A percentile compares a stretch with the other conserved stretches of the same genome.
phyloP scores from a whole-genome alignment of 2,329 filamentous ascomycete genomes.

The Ophiostoma piceae region DNA sequence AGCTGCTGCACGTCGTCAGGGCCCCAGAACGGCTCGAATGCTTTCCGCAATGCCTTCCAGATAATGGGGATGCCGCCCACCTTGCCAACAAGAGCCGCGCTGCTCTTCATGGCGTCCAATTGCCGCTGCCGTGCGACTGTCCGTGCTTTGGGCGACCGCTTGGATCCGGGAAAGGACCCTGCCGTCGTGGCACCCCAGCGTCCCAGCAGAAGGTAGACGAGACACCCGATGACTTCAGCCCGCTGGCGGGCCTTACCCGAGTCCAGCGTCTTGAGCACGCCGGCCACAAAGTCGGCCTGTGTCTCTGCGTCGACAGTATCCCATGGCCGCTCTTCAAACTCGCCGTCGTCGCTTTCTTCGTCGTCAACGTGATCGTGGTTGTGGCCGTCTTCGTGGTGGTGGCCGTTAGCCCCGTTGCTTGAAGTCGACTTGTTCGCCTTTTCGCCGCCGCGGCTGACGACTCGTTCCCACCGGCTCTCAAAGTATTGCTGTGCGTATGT shows the following conservation, averaged over 20 bases:
- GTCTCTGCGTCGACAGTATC: constrained; percentile 55
- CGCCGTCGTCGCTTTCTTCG: constrained; percentile 31
- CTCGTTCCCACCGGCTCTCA: constrained; percentile 65
- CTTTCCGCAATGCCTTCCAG: constrained; percentile 46
- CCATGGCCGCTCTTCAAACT: constrained; percentile 48
- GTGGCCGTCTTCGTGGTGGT: constrained; percentile 23
- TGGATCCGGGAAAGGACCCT: constrained; percentile 35
- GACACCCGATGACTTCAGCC: constrained; percentile 50
- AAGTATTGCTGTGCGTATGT: constrained; percentile 71
- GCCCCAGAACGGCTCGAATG: constrained; percentile 50
- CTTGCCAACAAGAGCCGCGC: constrained; percentile 48
- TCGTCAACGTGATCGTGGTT: constrained; percentile 13
- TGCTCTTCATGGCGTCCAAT: constrained; percentile 54
- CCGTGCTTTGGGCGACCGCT: constrained; percentile 39
- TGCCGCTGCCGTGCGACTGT: constrained; percentile 52
- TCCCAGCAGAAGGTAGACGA: constrained; percentile 61
- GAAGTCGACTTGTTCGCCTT: constrained; percentile 29
- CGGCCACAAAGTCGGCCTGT: constrained; percentile 52
- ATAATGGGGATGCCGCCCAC: constrained; percentile 47
- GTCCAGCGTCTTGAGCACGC: constrained; percentile 44
- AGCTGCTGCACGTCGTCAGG: constrained; percentile 42
- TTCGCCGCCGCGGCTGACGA: constrained; percentile 34
- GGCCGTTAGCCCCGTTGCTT: not conserved
- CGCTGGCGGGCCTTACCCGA: constrained; percentile 38
- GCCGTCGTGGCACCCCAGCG: constrained; percentile 66